A percentile compares a stretch with the other conserved stretches of the same genome.
Evolutionary conservation across 139 green algal species (phyloP).

Genomic region (Tetradesmus obliquus): DNA sequence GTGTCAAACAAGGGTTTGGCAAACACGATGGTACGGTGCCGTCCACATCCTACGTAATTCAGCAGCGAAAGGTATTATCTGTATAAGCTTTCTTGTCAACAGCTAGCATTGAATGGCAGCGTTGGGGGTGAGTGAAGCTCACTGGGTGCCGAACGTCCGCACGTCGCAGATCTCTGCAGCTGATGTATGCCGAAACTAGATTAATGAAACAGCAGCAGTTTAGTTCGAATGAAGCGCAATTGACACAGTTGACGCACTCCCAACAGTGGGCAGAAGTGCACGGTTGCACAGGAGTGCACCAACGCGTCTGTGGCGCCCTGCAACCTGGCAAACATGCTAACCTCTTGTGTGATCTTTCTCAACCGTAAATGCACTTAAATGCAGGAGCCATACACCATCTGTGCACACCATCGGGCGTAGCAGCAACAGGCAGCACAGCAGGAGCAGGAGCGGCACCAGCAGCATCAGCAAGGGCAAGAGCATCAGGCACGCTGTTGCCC

Average conservation of each 20-base stretch:
- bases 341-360: background rate
- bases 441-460: slow-evolving; percentile 7
- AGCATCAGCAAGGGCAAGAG: background rate
- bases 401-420: background rate
- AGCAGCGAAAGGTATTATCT: no score
- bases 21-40: background rate
- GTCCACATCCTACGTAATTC: background rate
- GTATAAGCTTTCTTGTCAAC: no score
- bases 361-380: background rate
- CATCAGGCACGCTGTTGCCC: background rate
- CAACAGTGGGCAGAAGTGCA: background rate
- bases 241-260: background rate
- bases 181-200: no score
- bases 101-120: no score
- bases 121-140: no score
- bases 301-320: background rate
- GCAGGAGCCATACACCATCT: background rate
- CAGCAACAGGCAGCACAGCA: background rate
- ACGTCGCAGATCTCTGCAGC: no score
- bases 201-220: no score
- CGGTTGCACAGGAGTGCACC: background rate
- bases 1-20: background rate
- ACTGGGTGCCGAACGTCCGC: no score
- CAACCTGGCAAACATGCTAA: background rate
- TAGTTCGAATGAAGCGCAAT: no score